phyloP scores from a whole-genome alignment of 345 rosid species.

The Alliaria petiolata region DNA sequence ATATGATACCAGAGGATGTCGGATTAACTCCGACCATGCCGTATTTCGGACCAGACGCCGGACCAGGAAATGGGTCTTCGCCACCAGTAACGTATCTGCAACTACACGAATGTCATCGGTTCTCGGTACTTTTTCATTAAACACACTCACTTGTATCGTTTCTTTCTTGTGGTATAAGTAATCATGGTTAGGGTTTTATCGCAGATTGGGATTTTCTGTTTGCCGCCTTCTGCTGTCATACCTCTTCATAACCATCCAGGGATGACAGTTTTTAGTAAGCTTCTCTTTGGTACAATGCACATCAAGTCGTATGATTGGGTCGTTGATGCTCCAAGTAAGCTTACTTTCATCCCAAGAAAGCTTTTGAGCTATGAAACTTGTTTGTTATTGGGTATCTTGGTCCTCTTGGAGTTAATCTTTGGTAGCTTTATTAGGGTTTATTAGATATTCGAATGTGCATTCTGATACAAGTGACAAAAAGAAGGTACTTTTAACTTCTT shows the following conservation, averaged over 20 bases:
- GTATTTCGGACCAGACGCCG: constrained; percentile 24
- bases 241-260: constrained; percentile 98
- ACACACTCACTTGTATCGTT: neutral
- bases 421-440: neutral
- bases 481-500: neutral
- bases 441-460: neutral
- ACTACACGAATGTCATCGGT: constrained; percentile 54
- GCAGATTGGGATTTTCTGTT: constrained; percentile 93
- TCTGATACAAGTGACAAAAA: neutral
- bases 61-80: neutral
- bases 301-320: constrained; percentile 96
- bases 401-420: neutral
- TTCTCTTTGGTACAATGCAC: constrained; percentile 89
- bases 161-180: constrained; percentile 19
- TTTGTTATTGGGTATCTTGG: too few species aligned
- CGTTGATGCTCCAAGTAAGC: constrained; percentile 41
- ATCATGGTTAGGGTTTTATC: constrained; percentile 14
- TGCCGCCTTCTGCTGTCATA: constrained; percentile 81
- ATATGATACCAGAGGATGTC: constrained; percentile 55
- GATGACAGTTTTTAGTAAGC: constrained; percentile 96
- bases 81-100: constrained; percentile 62
- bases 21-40: constrained; percentile 56
- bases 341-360: constrained; percentile 14
- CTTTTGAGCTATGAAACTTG: neutral
- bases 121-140: constrained; percentile 58